Percentiles rank a stretch among this genome's conserved stretches.
Conservation (phyloP, 768 basidiomycete genomes). For the Termitomyces eurrhizus region DNA sequence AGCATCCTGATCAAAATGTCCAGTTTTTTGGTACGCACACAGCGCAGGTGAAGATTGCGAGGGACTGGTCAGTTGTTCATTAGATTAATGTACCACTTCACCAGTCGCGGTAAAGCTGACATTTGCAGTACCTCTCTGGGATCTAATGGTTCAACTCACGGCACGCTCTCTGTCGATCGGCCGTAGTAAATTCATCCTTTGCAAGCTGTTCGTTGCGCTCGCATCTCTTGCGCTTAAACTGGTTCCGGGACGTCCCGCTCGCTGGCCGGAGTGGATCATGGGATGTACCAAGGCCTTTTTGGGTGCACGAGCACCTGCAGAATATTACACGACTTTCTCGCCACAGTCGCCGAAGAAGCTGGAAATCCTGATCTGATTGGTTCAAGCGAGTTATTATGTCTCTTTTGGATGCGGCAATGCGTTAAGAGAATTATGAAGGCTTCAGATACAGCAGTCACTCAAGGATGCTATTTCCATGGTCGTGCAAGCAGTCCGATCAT, state of each 20-base stretch:
- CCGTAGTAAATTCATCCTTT: constrained; percentile 66
- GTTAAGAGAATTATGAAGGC: constrained; percentile 30
- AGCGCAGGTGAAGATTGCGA: constrained; percentile 86
- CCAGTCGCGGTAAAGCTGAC: background rate
- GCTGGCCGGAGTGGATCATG: constrained; percentile 77
- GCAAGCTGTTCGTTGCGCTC: constrained; percentile 88
- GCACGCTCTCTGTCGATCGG: constrained; percentile 57
- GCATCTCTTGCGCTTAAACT: constrained; percentile 72
- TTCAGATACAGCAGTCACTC: constrained; percentile 62
- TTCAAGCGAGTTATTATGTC: constrained; percentile 50
- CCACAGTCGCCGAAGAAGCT: constrained; percentile 83
- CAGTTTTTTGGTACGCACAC: constrained; percentile 97
- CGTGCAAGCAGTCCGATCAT: constrained; percentile 57
- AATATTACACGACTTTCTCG: constrained; percentile 70
- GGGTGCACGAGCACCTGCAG: constrained; percentile 50
- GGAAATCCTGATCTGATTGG: constrained; percentile 71
- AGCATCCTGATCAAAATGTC: constrained; percentile 76
- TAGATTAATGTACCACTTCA: background rate
- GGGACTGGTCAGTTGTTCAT: constrained; percentile 69
- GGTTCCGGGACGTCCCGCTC: constrained; percentile 50
- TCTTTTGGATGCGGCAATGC: background rate
- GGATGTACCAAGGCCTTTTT: constrained; percentile 62
- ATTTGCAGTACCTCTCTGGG: constrained; percentile 53
- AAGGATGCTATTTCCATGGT: constrained; percentile 69
- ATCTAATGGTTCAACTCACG: constrained; percentile 68